Percentiles rank a stretch among this genome's conserved stretches.
Evolutionary conservation across 176 grass and related monocot species (phyloP).

Genomic region (Aegilops longissima): DNA sequence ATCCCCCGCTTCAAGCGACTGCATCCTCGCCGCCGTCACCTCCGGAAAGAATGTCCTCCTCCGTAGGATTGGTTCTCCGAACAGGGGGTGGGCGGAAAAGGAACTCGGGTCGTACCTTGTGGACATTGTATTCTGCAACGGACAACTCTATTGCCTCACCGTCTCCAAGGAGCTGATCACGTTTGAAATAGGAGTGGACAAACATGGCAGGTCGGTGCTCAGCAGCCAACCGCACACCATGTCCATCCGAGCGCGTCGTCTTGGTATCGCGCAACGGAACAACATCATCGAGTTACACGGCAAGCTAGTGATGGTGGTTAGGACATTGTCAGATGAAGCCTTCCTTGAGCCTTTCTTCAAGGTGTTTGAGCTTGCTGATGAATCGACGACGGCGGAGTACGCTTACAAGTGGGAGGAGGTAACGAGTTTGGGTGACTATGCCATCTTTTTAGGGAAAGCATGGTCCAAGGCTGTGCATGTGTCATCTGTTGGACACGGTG

Average conservation of each 20-base stretch:
- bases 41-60: neutral
- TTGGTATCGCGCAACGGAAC: too few species aligned
- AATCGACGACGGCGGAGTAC: too few species aligned
- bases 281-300: neutral
- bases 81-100: neutral
- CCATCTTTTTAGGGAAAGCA: neutral
- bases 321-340: too few species aligned
- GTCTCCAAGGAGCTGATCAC: neutral
- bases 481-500: too few species aligned
- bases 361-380: neutral
- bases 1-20: neutral
- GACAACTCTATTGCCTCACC: neutral
- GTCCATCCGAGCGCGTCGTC: neutral
- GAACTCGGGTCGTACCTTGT: rapidly evolving
- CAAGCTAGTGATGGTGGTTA: neutral
- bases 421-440: neutral
- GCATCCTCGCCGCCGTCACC: neutral
- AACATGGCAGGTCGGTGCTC: neutral
- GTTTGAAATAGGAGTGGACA: neutral
- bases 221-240: neutral
- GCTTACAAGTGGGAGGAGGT: neutral
- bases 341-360: neutral
- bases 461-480: neutral
- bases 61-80: neutral
- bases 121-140: neutral